A percentile compares a stretch with the other conserved stretches of the same genome.
These are phyloP conservation scores for Raffaelea ambrosiae DNA, from an alignment of 2,329 filamentous ascomycete genomes.

Conservation along the genomic window DNA sequence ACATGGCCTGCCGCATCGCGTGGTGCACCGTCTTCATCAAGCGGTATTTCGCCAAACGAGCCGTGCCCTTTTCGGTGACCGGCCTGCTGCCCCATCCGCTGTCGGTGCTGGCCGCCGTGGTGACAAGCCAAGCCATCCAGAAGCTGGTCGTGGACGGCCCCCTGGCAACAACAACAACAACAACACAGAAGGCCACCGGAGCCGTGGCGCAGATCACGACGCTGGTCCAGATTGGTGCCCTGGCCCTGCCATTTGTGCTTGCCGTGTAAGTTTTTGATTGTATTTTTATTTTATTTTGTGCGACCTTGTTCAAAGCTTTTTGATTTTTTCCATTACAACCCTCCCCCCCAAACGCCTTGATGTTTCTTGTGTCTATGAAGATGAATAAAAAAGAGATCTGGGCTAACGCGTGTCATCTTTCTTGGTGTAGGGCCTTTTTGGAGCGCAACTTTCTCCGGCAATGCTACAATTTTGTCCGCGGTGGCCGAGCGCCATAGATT, in stretches of 20 bases:
- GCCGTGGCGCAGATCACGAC: constrained; percentile 25
- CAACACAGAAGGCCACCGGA: constrained; percentile 19
- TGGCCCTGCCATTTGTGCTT: constrained; percentile 43
- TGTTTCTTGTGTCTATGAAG: not conserved
- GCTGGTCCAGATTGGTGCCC: constrained; percentile 38
- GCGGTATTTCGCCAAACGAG: constrained; percentile 47
- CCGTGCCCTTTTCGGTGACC: constrained; percentile 29
- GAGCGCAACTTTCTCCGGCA: constrained; percentile 46
- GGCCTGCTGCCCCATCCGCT: constrained; percentile 34
- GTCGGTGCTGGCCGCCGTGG: constrained; percentile 33
- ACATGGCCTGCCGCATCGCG: constrained; percentile 75
- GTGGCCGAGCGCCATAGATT: not conserved
- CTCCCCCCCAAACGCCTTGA: not conserved
- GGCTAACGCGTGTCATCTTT: too few species aligned
- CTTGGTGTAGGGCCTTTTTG: constrained; percentile 30
- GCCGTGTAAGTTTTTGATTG: constrained; percentile 46
- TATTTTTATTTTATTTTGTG: constrained; percentile 1
- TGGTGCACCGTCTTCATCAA: constrained; percentile 73
- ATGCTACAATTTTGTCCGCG: constrained; percentile 26
- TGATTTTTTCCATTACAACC: too few species aligned
- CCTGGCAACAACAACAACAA: constrained; percentile 8
- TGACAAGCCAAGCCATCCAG: constrained; percentile 32
- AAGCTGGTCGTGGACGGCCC: constrained; percentile 14
- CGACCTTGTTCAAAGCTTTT: not conserved
- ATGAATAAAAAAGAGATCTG: too few species aligned